Evolutionary conservation across 2,329 filamentous ascomycete species (phyloP), one percentile per base, ranked within the genome.

Genomic region (Calonectria pteridis): DNA sequence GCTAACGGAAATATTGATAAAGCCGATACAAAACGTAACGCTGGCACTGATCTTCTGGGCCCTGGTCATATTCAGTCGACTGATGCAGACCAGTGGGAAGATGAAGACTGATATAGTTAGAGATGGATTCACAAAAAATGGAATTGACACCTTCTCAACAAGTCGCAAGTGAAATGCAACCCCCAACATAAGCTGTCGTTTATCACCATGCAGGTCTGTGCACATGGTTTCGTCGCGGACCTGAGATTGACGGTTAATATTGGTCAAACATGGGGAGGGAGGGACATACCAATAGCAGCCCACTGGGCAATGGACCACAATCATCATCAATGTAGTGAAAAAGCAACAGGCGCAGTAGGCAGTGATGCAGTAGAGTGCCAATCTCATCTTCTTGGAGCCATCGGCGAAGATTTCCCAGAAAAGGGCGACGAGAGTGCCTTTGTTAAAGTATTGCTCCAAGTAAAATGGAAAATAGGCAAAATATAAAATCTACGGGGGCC

Each of bases 351-450:
- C 66, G 51, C 53, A 58, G 26, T 62, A 59, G 4, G 18, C 26
- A 28, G 31, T 13, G 6, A 68, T 10, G 9, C 37, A 18, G 28
- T 43, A 46, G 3, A 68, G 53, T 18, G 40, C 10, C 26, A 20
- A 14, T 20, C 51, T 59, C 5, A 68, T 20, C 18, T 53, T 68
- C 26, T 29, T 26, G 33, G 66, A 68, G 28, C 50, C 51, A 7
- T 59, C 23, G 10, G 35, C 53, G n/a, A 68, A 68, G 11, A 68
- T 68, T 50, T 68, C 66, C n/a, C 55, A 62, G 14, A 59, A 59
- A 6, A 68, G 37, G 11, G 66, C 66, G 16, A 68, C 37, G 23
- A 68, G 51, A 10, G 66, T 40, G 6, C 35, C 66, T 28, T 68
- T 59, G 29, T 68, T 59, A 28, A 50, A 59, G 28, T 68, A 68